These are phyloP conservation scores for Rhipidocladum racemiflorum DNA, from an alignment of 176 grass and related monocot species.

Conservation along the genomic window DNA sequence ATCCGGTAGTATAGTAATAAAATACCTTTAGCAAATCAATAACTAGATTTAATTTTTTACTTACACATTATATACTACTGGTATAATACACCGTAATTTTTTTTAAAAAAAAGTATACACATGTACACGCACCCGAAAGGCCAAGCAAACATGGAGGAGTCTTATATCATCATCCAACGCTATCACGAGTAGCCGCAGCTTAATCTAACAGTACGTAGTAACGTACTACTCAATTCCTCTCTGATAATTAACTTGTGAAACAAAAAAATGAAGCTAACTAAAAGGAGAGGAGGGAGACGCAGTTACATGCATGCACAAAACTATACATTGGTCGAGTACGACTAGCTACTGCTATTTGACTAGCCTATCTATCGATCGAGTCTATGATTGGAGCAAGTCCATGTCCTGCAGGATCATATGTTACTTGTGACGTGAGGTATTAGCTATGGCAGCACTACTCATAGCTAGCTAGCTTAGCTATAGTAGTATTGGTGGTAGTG, in stretches of 20 bases:
- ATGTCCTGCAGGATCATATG: conserved; percentile 6
- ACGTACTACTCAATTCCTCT: neutral
- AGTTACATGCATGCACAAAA: conserved; percentile 41
- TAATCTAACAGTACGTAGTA: neutral
- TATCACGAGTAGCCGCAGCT: neutral
- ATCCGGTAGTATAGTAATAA: no score
- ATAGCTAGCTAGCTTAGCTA: neutral
- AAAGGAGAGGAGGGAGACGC: neutral
- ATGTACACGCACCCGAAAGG: no score
- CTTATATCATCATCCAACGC: no score
- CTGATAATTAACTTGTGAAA: conserved; percentile 4
- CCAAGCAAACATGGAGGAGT: no score
- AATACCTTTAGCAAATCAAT: no score
- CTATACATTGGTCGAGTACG: conserved; percentile 27
- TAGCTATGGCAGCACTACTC: neutral
- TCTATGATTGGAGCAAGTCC: conserved; percentile 29
- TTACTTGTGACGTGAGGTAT: conserved; percentile 40
- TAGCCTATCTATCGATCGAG: conserved; percentile 34
- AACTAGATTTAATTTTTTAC: no score
- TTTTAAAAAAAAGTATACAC: conserved; percentile 31
- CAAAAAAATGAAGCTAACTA: conserved; percentile 7
- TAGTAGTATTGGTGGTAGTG: neutral
- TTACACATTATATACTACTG: no score
- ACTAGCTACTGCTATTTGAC: conserved; percentile 24
- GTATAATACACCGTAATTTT: no score